A percentile compares a stretch with the other conserved stretches of the same genome.
Evolutionary conservation across 306 rosid genomes (phyloP).

Genomic region (Medicago arabica): DNA sequence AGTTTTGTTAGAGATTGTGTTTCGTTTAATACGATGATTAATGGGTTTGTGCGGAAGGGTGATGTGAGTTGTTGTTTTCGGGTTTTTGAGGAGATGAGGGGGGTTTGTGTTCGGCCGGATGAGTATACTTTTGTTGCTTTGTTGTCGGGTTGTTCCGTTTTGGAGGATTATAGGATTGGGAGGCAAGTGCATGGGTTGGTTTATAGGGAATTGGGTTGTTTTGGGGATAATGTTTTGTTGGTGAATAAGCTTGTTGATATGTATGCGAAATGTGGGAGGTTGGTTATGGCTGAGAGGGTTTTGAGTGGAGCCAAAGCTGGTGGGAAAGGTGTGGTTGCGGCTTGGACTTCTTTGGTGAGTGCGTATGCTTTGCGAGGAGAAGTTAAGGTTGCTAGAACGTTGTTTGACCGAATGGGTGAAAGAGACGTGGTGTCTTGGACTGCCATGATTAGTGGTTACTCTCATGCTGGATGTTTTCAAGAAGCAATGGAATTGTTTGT

Average conservation of each 20-base stretch:
- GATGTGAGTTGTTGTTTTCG: conserved; percentile 14
- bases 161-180: conserved; percentile 43
- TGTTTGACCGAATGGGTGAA: conserved; percentile 47
- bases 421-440: conserved; percentile 54
- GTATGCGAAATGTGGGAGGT: conserved; percentile 55
- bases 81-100: conserved; percentile 45
- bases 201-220: conserved; percentile 36
- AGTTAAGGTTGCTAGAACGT: conserved; percentile 49
- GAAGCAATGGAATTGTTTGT: conserved; percentile 55
- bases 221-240: conserved; percentile 36
- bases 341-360: conserved; percentile 54
- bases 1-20: conserved; percentile 48
- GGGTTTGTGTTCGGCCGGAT: conserved; percentile 37
- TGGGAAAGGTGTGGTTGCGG: conserved; percentile 37
- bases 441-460: conserved; percentile 53
- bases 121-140: conserved; percentile 53
- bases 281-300: conserved; percentile 49
- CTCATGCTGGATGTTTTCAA: conserved; percentile 43
- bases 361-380: conserved; percentile 49
- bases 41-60: conserved; percentile 50
- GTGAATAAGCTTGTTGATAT: conserved; percentile 52
- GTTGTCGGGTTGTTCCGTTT: conserved; percentile 46
- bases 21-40: conserved; percentile 52
- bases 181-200: conserved; percentile 53
- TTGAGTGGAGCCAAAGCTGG: conserved; percentile 12